These are phyloP conservation scores for Shiraia sp. DNA, from an alignment of 2,329 filamentous ascomycete species.

Conservation along the genomic window DNA sequence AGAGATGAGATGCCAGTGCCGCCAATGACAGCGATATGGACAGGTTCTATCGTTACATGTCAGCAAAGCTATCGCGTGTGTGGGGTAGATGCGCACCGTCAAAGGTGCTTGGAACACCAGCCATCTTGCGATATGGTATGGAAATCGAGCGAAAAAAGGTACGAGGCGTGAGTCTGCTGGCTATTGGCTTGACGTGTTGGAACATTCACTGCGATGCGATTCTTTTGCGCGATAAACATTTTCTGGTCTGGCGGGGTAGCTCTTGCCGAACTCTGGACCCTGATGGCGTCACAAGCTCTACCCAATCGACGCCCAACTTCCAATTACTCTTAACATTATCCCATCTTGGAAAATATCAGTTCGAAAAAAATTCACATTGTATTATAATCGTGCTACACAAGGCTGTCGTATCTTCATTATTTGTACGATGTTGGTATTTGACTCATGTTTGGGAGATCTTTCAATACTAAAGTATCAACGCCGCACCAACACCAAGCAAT, in stretches of 20 bases:
- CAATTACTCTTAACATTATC: too few relatives aligned
- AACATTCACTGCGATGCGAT: constrained; percentile 21
- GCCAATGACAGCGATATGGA: constrained; percentile 57
- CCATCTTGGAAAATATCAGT: too few relatives aligned
- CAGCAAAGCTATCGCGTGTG: constrained; percentile 3
- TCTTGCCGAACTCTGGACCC: constrained; percentile 20
- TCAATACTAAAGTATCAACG: neutral
- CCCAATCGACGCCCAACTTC: too few relatives aligned
- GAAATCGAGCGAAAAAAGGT: constrained; percentile 17
- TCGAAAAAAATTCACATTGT: too few relatives aligned
- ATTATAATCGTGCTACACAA: too few relatives aligned
- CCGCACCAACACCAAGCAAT: neutral
- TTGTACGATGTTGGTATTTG: too few relatives aligned
- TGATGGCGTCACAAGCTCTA: constrained; percentile 19
- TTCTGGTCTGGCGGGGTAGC: constrained; percentile 25
- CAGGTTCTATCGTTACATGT: constrained; percentile 44
- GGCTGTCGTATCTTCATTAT: too few relatives aligned
- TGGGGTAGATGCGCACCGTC: constrained; percentile 23
- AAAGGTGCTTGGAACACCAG: constrained; percentile 38
- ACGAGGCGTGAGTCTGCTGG: neutral
- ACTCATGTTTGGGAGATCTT: too few relatives aligned
- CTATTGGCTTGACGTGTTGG: constrained; percentile 9
- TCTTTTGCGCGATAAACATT: constrained; percentile 18
- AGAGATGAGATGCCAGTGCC: constrained; percentile 91
- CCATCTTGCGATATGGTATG: constrained; percentile 37